Evolutionary conservation across 176 grass and related monocot genomes (phyloP).

Genomic region (Cenchrus fungigraminus): DNA sequence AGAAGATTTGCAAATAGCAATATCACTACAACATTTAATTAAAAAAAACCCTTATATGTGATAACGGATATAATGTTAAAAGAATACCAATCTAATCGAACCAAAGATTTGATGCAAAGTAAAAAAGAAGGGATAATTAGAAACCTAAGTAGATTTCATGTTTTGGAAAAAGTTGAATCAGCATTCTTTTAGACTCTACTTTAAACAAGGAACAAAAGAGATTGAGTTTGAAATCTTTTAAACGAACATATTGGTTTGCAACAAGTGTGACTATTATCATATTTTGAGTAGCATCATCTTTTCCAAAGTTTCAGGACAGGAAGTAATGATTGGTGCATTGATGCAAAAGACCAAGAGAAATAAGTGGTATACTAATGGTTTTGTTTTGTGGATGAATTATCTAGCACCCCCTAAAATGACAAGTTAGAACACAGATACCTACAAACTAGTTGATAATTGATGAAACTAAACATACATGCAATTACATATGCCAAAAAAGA

Average conservation of each 20-base stretch:
- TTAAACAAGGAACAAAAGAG: not conserved
- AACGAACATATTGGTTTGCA: not conserved
- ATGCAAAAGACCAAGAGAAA: not conserved
- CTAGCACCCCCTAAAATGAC: constrained; percentile 8
- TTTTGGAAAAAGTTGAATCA: constrained; percentile 9
- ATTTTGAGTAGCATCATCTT: no score
- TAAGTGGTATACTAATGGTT: not conserved
- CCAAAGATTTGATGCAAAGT: not conserved
- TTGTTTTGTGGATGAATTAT: not conserved
- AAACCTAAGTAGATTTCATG: constrained; percentile 4
- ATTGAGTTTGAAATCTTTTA: not conserved
- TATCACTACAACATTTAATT: not conserved
- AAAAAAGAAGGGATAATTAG: not conserved
- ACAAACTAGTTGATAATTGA: not conserved
- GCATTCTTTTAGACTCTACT: not conserved
- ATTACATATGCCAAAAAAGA: constrained; percentile 6
- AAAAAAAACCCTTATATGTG: constrained; percentile 10
- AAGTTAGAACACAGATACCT: constrained; percentile 1
- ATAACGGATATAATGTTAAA: not conserved
- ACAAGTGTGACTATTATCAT: not conserved
- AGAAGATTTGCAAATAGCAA: not conserved
- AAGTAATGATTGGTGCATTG: not conserved
- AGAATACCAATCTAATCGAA: not conserved
- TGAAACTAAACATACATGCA: constrained; percentile 32
- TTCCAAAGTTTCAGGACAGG: not conserved